phyloP scores from a whole-genome alignment of 441 rosid genomes.

The Erodium trifolium region DNA sequence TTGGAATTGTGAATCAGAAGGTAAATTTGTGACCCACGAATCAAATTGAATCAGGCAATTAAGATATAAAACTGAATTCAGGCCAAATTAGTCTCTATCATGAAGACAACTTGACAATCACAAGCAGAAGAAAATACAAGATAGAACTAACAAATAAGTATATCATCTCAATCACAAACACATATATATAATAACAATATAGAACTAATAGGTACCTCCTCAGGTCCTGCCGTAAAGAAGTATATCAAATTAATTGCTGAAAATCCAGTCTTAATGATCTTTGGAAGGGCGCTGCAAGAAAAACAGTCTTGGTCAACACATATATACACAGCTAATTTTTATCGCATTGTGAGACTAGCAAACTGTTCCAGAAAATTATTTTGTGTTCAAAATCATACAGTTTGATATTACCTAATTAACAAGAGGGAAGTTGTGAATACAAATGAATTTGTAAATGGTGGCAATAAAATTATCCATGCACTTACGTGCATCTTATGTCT shows the following conservation, averaged over 20 bases:
- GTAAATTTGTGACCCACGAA: neutral
- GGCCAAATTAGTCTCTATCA: neutral
- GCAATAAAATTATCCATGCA: neutral
- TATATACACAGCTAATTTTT: conserved; percentile 5
- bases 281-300: conserved; percentile 74
- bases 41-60: neutral
- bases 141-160: too few relatives aligned
- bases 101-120: neutral
- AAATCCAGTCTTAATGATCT: conserved; percentile 96
- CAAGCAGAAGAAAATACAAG: too few relatives aligned
- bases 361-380: neutral
- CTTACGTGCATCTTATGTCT: neutral
- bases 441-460: neutral
- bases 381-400: neutral
- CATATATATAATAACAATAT: conserved; percentile 11
- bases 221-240: conserved; percentile 96
- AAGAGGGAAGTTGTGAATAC: neutral
- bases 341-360: neutral
- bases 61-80: neutral
- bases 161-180: neutral
- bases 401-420: neutral
- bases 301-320: conserved; percentile 15
- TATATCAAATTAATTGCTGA: conserved; percentile 92
- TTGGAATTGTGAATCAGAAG: neutral
- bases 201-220: conserved; percentile 50